Evolutionary conservation across 1,139 yeast genomes (phyloP), one percentile per base, ranked within the genome.

Genomic region (Diutina scorzettiae): DNA sequence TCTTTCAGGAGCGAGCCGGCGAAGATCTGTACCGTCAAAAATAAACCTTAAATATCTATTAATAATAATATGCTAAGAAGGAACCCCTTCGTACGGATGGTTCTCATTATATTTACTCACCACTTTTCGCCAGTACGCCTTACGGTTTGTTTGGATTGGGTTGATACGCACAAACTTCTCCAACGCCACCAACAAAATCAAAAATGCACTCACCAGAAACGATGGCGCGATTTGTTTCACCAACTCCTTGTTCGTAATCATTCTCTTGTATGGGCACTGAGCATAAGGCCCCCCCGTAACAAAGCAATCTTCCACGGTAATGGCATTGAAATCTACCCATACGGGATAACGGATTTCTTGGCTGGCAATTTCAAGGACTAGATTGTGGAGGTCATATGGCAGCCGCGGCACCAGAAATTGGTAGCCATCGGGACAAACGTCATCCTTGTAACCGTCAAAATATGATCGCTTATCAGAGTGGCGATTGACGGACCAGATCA

Each of bases 241-340:
- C 47, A 84, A 79, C 44, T 74, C 75, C 42, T 76, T 66, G 33
- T 65, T 65, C 11, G 79, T 66, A 19, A 77, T 67, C 0, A 71
- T 69, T 43, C 62, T 64, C 45, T 74, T 76, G 54, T 87, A 89
- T 0, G 96, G 95, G 56, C 98, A 89, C 28, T 63, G 59, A 0
- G 93, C 81, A 47, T 74, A 70, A 0, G 89, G 78, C 0, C 96
- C 95, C 2, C 95, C 96, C 1, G 77, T 61, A 2, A 87, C 89
- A 87, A 93, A 89, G 56, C 98, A 89, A 43, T 77, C 72, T 16
- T 71, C 60, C 5, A 78, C 77, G 0, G 86, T 73, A 16, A 91
- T 69, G 25, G 91, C 86, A 56, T 91, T 91, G 48, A 87, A 52
- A 57, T 87, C 91, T 3, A 87, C 73, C 97, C 97, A 91, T 0